phyloP scores from a whole-genome alignment of 2,329 filamentous ascomycete species.

The Fusarium poae region DNA sequence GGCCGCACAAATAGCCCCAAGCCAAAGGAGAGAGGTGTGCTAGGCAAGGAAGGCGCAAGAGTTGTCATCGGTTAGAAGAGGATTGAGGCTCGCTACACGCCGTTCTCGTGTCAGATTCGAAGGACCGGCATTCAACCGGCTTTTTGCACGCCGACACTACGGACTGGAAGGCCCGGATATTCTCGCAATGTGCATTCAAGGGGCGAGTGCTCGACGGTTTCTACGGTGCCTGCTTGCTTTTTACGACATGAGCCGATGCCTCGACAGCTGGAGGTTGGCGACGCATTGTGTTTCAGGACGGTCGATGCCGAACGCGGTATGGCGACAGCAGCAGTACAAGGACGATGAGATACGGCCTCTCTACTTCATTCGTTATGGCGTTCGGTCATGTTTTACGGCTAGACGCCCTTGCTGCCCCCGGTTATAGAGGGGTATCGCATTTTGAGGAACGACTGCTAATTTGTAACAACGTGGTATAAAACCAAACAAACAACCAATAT shows the following conservation, averaged over 20 bases:
- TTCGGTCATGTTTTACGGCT: constrained; percentile 45
- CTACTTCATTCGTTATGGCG: constrained; percentile 44
- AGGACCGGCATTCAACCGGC: constrained; percentile 25
- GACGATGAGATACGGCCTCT: constrained; percentile 46
- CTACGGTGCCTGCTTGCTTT: constrained; percentile 12
- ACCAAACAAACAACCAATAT: constrained; percentile 28
- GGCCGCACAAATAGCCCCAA: constrained; percentile 92
- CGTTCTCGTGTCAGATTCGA: constrained; percentile 32
- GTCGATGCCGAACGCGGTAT: constrained; percentile 15
- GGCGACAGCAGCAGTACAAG: constrained; percentile 23
- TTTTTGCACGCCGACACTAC: constrained; percentile 21
- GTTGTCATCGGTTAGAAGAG: constrained; percentile 75
- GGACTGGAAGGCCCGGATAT: constrained; percentile 14
- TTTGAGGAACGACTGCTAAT: constrained; percentile 38
- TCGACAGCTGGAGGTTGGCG: constrained; percentile 16
- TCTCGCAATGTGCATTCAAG: constrained; percentile 15
- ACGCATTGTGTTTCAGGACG: constrained; percentile 23
- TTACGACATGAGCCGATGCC: constrained; percentile 8
- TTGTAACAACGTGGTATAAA: constrained; percentile 36
- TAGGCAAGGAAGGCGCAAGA: constrained; percentile 94
- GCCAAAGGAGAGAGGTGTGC: constrained; percentile 90
- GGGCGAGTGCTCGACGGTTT: constrained; percentile 17
- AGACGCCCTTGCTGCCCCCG: constrained; percentile 35
- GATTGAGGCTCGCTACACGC: constrained; percentile 36
- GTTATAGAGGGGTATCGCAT: constrained; percentile 34